Evolutionary conservation across 306 rosid species (phyloP), one percentile per base, ranked within the genome.

Genomic region (Cicer pinnatifidum): DNA sequence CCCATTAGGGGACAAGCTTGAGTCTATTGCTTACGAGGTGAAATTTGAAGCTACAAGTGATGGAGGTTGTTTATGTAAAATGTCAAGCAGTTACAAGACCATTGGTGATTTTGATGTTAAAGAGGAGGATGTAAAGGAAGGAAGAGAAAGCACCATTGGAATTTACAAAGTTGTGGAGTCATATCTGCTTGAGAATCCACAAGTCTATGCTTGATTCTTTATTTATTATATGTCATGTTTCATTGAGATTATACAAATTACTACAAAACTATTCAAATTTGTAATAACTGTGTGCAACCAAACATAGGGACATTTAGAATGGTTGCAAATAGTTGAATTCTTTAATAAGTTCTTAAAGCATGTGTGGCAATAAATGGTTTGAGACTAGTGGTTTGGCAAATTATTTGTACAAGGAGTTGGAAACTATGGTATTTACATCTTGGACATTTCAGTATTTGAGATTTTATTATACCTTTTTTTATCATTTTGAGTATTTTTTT

Each of bases 1-100:
- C 73, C 87, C 92, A 23, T 64, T 90, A 75, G 92, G 88, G 0
- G 92, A 90, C 75, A 90, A 83, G 86, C 87, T 90, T 48, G 92
- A 86, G 20, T 90, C 85, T 13, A 82, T 90, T 45, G 75, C 71
- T 58, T 85, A 88, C 76, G 89, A 85, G 83, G 87, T 85, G 9
- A 86, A 86, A 80, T 90, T 88, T 82, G 96, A 90, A 84, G 87
- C 84, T 5, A 67, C 59, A 8, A 51, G 33, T 70, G 91, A 86
- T 52, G 93, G 93, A 19, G 92, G 93, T 58, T 81, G 91, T 64
- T 41, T 80, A 1, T 80, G 86, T 48, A 85, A 83, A 64, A 85
- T 90, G 86, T 72, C 61, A 13, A 90, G 83, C 75, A 81, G 66
- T 51, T 88, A 88, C 80, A 81, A 80, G 44, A 80, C 89, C 11